These are phyloP conservation scores for Chaetomiaceae sp. DNA, from an alignment of 2,329 filamentous ascomycete genomes.

Conservation along the genomic window DNA sequence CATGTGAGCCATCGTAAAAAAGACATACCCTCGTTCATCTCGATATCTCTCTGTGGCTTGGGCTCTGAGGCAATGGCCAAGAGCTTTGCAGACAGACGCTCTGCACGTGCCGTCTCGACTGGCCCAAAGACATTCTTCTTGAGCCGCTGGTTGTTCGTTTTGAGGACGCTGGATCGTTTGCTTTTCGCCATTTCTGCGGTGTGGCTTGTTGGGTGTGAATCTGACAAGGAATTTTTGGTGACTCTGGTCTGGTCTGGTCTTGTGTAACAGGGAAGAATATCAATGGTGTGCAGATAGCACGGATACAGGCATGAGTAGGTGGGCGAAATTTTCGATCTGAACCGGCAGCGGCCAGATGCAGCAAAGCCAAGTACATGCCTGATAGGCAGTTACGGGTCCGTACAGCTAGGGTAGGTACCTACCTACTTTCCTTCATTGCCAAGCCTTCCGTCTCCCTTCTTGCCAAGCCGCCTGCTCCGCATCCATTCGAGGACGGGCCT, in stretches of 20 bases:
- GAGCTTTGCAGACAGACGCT: conserved; percentile 81
- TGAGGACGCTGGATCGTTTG: conserved; percentile 70
- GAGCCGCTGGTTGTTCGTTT: conserved; percentile 77
- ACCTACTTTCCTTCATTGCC: too few species aligned
- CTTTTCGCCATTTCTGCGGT: conserved; percentile 73
- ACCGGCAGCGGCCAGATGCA: conserved; percentile 5
- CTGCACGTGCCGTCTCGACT: conserved; percentile 70
- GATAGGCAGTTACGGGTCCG: too few species aligned
- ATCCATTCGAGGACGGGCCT: not conserved
- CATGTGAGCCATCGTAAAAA: not conserved
- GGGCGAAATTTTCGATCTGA: conserved; percentile 16
- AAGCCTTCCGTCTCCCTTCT: too few species aligned
- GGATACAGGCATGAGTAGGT: conserved; percentile 16
- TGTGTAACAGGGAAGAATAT: too few species aligned
- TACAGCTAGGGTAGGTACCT: too few species aligned
- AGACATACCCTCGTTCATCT: conserved; percentile 36
- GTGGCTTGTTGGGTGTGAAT: not conserved
- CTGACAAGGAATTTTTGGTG: too few species aligned
- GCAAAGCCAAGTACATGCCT: not conserved
- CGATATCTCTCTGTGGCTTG: conserved; percentile 57
- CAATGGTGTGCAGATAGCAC: not conserved
- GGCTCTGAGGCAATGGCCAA: conserved; percentile 74
- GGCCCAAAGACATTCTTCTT: conserved; percentile 82
- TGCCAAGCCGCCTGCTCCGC: not conserved
- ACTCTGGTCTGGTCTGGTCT: too few species aligned